A percentile compares a stretch with the other conserved stretches of the same genome.
Evolutionary conservation across 192 early-diverging fungal species (phyloP).

Genomic region (Globomyces pollinis-pini): DNA sequence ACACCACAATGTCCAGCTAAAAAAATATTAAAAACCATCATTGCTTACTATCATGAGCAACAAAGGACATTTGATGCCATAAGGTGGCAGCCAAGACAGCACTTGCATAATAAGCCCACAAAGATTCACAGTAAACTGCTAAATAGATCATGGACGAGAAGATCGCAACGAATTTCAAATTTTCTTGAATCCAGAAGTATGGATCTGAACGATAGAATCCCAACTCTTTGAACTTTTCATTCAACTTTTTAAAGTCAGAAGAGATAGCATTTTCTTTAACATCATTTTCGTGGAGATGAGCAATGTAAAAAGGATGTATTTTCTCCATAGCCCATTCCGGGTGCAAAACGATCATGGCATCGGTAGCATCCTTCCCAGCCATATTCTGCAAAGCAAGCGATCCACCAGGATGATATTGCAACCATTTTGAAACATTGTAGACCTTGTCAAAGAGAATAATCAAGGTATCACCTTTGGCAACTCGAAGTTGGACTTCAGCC

Average conservation of each 20-base stretch:
- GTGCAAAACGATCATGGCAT: slow-evolving; percentile 80
- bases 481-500: not conserved
- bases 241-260: slow-evolving; percentile 55
- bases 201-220: slow-evolving; percentile 63
- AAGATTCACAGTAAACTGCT: slow-evolving; percentile 11
- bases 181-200: slow-evolving; percentile 44
- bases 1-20: slow-evolving; percentile 88
- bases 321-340: slow-evolving; percentile 69
- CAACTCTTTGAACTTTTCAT: slow-evolving; percentile 47
- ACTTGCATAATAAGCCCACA: slow-evolving; percentile 19
- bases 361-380: slow-evolving; percentile 74
- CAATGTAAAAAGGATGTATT: slow-evolving; percentile 75
- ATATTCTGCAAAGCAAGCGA: slow-evolving; percentile 80
- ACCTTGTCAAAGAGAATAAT: slow-evolving; percentile 82
- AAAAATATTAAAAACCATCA: not conserved
- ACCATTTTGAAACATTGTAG: slow-evolving; percentile 70
- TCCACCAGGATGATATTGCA: slow-evolving; percentile 84
- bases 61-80: slow-evolving; percentile 89
- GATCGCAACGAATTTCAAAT: slow-evolving; percentile 27
- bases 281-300: slow-evolving; percentile 44
- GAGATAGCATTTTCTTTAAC: slow-evolving; percentile 18
- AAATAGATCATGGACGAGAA: slow-evolving; percentile 26
- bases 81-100: slow-evolving; percentile 33
- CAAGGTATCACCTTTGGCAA: slow-evolving; percentile 61
- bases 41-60: slow-evolving; percentile 75